Conservation (phyloP, 1,139 yeast genomes). For the Torulaspora globosa region DNA sequence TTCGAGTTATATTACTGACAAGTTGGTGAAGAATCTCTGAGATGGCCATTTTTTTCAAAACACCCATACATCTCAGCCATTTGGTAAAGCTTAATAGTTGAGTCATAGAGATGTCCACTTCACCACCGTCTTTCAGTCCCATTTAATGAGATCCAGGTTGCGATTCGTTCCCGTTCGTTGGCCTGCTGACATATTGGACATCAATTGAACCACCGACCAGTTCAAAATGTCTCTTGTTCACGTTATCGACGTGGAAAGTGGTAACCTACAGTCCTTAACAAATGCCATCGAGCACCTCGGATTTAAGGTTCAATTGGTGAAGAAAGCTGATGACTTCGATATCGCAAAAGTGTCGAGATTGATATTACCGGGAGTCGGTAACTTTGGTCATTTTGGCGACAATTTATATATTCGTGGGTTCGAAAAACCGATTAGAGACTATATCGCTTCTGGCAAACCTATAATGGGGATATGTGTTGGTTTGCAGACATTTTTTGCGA, state of each 20-base stretch:
- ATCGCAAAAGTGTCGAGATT: constrained; percentile 50
- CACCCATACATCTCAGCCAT: constrained; percentile 8
- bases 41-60: constrained; percentile 9
- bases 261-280: constrained; percentile 81
- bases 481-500: constrained; percentile 70
- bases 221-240: constrained; percentile 45
- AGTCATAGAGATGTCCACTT: constrained; percentile 1
- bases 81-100: background rate
- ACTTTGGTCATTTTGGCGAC: constrained; percentile 86
- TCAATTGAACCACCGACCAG: background rate
- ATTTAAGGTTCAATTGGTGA: constrained; percentile 53
- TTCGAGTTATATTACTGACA: background rate
- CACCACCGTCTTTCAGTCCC: background rate
- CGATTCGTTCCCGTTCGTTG: background rate
- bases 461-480: constrained; percentile 98
- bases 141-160: background rate
- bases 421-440: constrained; percentile 58
- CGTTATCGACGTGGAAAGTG: constrained; percentile 91
- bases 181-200: background rate
- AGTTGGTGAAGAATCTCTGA: background rate
- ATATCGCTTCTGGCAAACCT: constrained; percentile 69
- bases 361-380: constrained; percentile 92
- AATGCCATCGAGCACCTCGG: constrained; percentile 83
- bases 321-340: constrained; percentile 42
- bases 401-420: constrained; percentile 61